Evolutionary conservation across 2,329 filamentous ascomycete genomes (phyloP).

Genomic region (Lachnellula cervina): DNA sequence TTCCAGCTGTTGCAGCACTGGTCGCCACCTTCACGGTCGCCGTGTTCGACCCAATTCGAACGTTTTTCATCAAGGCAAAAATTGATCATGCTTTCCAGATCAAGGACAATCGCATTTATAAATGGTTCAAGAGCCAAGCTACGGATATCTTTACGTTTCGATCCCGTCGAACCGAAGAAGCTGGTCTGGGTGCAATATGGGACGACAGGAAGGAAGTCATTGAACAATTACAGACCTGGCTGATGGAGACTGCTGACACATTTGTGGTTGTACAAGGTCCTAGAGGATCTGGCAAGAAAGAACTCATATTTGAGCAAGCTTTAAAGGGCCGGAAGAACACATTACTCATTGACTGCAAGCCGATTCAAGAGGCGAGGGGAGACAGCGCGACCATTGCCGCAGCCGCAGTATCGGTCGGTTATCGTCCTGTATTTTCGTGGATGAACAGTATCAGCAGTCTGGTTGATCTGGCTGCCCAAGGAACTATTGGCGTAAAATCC

Average conservation of each 20-base stretch:
- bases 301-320: constrained; percentile 80
- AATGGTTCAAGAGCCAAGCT: constrained; percentile 75
- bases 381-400: constrained; percentile 80
- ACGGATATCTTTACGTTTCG: constrained; percentile 60
- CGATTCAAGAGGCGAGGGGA: constrained; percentile 83
- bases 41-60: constrained; percentile 89
- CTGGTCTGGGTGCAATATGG: constrained; percentile 74
- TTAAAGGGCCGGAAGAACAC: constrained; percentile 72
- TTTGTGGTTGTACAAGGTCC: constrained; percentile 94
- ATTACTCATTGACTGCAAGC: constrained; percentile 86
- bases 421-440: constrained; percentile 91
- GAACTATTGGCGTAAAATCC: constrained; percentile 89
- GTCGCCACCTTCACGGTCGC: constrained; percentile 78
- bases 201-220: constrained; percentile 81
- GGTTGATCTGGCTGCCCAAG: constrained; percentile 86
- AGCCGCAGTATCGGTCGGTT: constrained; percentile 79
- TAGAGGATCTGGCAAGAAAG: constrained; percentile 83
- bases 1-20: constrained; percentile 76
- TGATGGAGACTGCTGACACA: constrained; percentile 83
- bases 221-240: constrained; percentile 75
- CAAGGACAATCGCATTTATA: constrained; percentile 66
- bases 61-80: constrained; percentile 86
- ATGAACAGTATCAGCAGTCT: constrained; percentile 92
- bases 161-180: constrained; percentile 54
- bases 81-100: constrained; percentile 73